phyloP scores from a whole-genome alignment of 2,329 filamentous ascomycete genomes.

The Neophaeococcomyces aloes region DNA sequence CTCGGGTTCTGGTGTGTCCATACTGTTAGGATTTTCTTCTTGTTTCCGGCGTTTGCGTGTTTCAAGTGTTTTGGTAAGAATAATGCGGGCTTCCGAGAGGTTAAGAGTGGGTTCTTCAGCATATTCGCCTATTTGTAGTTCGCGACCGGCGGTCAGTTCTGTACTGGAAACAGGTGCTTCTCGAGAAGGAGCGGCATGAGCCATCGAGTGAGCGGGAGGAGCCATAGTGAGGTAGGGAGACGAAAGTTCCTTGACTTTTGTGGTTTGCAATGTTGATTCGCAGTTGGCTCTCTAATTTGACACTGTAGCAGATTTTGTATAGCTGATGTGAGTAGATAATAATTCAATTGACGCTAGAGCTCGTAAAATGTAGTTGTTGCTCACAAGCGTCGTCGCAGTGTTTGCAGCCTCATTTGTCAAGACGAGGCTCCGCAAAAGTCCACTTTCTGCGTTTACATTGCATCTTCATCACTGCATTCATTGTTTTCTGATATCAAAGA shows the following conservation, averaged over 20 bases:
- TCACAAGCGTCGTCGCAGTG: no score
- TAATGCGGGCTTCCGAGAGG: conserved; percentile 79
- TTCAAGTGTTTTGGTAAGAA: conserved; percentile 79
- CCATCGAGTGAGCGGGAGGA: conserved; percentile 1
- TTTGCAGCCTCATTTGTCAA: no score
- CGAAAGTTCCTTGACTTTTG: no score
- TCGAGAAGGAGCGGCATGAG: conserved; percentile 21
- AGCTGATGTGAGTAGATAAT: no score
- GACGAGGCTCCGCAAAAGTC: no score
- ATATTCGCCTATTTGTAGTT: conserved; percentile 85
- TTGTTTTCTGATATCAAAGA: not conserved
- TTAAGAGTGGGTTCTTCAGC: conserved; percentile 84
- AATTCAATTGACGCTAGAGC: no score
- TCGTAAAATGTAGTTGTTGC: no score
- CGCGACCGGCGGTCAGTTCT: conserved; percentile 76
- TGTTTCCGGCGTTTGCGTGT: conserved; percentile 34
- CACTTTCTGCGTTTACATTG: no score
- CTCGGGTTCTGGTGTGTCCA: not conserved
- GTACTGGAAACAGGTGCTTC: conserved; percentile 42
- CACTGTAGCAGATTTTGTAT: no score
- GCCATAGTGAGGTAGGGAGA: not conserved
- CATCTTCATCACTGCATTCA: not conserved
- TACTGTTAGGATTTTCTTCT: conserved; percentile 9
- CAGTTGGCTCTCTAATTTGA: no score
- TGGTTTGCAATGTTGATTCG: no score